Conservation (phyloP, 179 eudicot genomes). For the Drosera spatulata region DNA sequence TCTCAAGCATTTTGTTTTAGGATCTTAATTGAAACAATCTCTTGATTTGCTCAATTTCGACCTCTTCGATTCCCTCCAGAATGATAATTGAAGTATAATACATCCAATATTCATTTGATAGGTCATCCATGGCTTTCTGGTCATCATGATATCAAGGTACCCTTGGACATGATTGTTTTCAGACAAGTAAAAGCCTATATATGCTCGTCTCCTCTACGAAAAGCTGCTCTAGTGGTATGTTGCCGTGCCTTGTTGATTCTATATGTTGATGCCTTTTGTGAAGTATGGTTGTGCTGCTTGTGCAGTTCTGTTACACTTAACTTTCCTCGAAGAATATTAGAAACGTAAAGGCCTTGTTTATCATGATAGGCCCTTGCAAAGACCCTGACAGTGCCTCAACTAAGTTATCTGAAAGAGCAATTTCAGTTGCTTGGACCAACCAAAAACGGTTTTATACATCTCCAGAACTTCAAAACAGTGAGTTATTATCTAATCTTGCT, state of each 20-base stretch:
- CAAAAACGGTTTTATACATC: slow-evolving; percentile 55
- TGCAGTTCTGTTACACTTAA: not conserved
- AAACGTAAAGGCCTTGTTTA: too few species aligned
- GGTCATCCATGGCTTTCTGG: slow-evolving; percentile 72
- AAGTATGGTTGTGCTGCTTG: not conserved
- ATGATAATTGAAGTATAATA: too few species aligned
- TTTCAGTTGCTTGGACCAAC: slow-evolving; percentile 70
- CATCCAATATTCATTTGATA: not conserved
- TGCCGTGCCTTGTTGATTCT: not conserved
- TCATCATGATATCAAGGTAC: slow-evolving; percentile 44
- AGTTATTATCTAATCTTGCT: slow-evolving; percentile 7
- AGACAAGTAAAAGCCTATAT: slow-evolving; percentile 23
- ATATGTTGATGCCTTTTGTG: not conserved
- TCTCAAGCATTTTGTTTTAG: too few species aligned
- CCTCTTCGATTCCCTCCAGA: too few species aligned
- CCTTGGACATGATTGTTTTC: slow-evolving; percentile 57
- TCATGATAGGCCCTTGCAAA: slow-evolving; percentile 21
- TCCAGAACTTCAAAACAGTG: slow-evolving; percentile 71
- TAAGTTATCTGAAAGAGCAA: slow-evolving; percentile 65
- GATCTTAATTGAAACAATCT: too few species aligned
- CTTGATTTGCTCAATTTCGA: too few species aligned
- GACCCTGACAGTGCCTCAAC: slow-evolving; percentile 47
- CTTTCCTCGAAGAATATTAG: too few species aligned
- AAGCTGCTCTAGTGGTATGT: slow-evolving; percentile 62
- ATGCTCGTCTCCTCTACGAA: slow-evolving; percentile 25